Percentiles rank a stretch among this genome's conserved stretches.
phyloP scores from a whole-genome alignment of 2,329 filamentous ascomycete genomes.

The Zymoseptoria passerinii region DNA sequence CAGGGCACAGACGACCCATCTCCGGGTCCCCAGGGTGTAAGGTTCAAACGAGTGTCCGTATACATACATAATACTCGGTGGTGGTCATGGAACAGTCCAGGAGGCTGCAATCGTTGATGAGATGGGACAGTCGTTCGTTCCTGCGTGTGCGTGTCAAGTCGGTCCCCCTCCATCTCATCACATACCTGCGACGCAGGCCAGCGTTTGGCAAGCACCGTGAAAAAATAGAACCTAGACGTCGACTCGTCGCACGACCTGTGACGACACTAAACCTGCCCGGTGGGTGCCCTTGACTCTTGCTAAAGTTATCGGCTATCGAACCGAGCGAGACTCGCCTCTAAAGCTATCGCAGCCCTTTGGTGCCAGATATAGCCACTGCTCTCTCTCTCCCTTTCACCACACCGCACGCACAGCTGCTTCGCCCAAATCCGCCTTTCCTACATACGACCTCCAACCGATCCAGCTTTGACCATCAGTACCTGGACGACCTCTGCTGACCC shows the following conservation, averaged over 20 bases:
- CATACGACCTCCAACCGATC: background rate
- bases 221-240: background rate
- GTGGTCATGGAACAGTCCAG: background rate
- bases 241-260: background rate
- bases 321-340: background rate
- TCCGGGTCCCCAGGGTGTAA: too few relatives aligned
- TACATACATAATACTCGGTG: too few relatives aligned
- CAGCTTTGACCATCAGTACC: background rate
- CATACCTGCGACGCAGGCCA: background rate
- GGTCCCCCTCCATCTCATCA: background rate
- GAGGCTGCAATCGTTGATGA: background rate
- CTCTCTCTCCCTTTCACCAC: background rate
- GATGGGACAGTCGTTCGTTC: background rate
- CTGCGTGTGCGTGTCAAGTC: background rate
- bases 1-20: too few relatives aligned
- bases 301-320: conserved; percentile 1
- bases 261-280: background rate
- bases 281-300: background rate
- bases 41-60: too few relatives aligned
- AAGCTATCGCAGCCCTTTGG: background rate
- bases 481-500: background rate
- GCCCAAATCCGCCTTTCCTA: background rate
- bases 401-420: background rate
- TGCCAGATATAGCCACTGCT: background rate
- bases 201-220: background rate